Conservation (phyloP, 805 yeast species). For the Lipomyces starkeyi region DNA sequence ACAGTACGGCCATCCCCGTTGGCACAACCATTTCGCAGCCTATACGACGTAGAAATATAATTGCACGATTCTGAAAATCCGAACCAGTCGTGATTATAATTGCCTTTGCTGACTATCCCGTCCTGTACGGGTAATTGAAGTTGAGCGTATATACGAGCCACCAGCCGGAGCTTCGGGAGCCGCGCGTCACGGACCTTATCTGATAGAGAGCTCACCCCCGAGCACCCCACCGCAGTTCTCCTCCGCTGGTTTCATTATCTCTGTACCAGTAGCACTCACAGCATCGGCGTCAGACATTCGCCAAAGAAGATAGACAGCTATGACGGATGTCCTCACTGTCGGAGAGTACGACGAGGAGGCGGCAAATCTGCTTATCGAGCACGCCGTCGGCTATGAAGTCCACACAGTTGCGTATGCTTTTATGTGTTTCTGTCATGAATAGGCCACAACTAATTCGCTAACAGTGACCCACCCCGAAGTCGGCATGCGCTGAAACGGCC, state of each 20-base stretch:
- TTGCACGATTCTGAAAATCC: no score
- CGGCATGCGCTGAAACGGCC: slow-evolving; percentile 8
- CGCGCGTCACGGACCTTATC: no score
- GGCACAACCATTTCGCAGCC: no score
- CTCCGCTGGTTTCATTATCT: not conserved
- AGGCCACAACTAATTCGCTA: not conserved
- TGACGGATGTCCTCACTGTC: not conserved
- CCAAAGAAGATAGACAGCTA: not conserved
- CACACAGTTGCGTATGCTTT: not conserved
- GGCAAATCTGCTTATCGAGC: slow-evolving; percentile 23
- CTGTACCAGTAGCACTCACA: not conserved
- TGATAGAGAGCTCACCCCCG: no score
- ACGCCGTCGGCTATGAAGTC: slow-evolving; percentile 7
- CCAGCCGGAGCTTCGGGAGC: no score
- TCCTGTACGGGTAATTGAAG: no score
- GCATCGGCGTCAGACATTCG: not conserved
- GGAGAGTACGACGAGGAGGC: slow-evolving; percentile 26
- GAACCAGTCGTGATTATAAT: no score
- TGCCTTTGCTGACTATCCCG: no score
- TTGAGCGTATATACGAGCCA: no score
- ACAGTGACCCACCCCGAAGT: not conserved
- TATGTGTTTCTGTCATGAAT: not conserved
- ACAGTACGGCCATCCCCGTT: no score
- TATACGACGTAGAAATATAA: no score
- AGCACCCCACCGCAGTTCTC: no score